These are phyloP conservation scores for Eutrema heterophyllum DNA, from an alignment of 345 rosid genomes.

Conservation along the genomic window DNA sequence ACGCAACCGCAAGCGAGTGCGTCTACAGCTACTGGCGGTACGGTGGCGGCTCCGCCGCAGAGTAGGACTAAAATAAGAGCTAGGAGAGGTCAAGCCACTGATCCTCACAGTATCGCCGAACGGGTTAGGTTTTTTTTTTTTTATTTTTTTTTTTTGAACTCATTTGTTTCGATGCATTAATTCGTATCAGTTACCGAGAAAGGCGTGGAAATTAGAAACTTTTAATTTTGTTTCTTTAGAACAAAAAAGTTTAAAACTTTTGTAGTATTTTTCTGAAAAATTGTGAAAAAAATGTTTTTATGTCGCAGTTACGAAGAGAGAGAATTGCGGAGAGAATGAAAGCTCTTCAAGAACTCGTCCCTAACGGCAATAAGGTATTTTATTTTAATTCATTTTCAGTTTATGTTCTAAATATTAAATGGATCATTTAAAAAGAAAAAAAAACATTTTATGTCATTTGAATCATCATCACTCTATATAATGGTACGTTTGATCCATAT, in stretches of 20 bases:
- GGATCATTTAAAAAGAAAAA: not conserved
- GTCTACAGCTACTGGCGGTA: conserved; percentile 17
- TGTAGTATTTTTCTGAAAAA: not conserved
- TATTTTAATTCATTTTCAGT: not conserved
- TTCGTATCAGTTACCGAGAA: conserved; percentile 21
- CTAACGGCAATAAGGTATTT: conserved; percentile 91
- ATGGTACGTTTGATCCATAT: not conserved
- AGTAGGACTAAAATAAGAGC: conserved; percentile 81
- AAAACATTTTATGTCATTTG: not conserved
- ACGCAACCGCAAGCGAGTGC: conserved; percentile 45
- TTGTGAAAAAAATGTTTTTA: not conserved
- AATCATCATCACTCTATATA: not conserved
- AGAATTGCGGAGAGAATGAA: conserved; percentile 99
- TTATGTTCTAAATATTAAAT: not conserved
- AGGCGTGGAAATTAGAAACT: not conserved
- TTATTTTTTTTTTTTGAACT: not conserved
- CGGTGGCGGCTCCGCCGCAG: conserved; percentile 45
- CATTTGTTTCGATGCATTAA: conserved; percentile 7
- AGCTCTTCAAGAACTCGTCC: conserved; percentile 93
- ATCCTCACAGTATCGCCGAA: conserved; percentile 98
- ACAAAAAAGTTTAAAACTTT: not conserved
- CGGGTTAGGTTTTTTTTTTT: conserved; percentile 37
- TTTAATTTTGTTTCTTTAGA: not conserved
- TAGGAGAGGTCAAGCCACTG: conserved; percentile 97
- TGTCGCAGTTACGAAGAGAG: conserved; percentile 84